These are phyloP conservation scores for Emericellopsis terricola DNA, from an alignment of 495 filamentous ascomycete genomes.

Conservation along the genomic window DNA sequence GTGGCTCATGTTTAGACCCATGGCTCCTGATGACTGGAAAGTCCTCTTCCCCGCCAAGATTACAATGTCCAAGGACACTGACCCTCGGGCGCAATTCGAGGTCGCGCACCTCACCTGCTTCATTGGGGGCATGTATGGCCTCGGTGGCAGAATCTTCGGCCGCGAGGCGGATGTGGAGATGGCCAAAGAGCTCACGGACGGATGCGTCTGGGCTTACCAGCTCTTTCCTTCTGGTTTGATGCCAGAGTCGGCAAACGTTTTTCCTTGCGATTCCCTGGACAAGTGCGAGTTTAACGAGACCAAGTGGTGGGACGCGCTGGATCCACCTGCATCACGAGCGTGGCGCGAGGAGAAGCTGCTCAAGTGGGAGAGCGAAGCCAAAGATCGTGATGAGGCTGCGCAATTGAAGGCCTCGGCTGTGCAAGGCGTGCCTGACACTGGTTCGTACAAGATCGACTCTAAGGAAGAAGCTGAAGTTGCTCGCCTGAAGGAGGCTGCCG, in stretches of 20 bases:
- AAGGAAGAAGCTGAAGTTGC: constrained; percentile 1
- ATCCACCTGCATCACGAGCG: constrained; percentile 26
- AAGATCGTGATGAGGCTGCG: too few species aligned
- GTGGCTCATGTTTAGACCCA: constrained; percentile 68
- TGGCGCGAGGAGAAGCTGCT: constrained; percentile 19
- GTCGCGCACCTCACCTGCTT: constrained; percentile 76
- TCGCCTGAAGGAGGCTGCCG: constrained; percentile 1
- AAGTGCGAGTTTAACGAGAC: constrained; percentile 67
- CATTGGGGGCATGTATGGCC: constrained; percentile 80
- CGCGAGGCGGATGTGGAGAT: constrained; percentile 65
- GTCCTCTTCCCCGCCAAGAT: constrained; percentile 54
- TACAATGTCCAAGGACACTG: constrained; percentile 13
- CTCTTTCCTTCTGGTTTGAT: constrained; percentile 70
- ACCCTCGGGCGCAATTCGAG: constrained; percentile 33
- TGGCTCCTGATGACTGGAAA: constrained; percentile 56
- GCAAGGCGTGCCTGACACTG: not conserved
- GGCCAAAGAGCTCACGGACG: constrained; percentile 68
- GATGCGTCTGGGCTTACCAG: constrained; percentile 89
- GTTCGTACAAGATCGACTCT: constrained; percentile 2
- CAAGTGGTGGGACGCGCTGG: constrained; percentile 36
- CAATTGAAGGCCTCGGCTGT: constrained; percentile 6
- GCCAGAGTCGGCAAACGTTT: constrained; percentile 54
- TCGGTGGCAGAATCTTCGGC: constrained; percentile 75
- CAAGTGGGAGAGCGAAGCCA: constrained; percentile 17
- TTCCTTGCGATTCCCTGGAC: constrained; percentile 46